Percentiles rank a stretch among this genome's conserved stretches.
phyloP scores from a whole-genome alignment of 1,284 basidiomycete species.

The Peniophora sp. region DNA sequence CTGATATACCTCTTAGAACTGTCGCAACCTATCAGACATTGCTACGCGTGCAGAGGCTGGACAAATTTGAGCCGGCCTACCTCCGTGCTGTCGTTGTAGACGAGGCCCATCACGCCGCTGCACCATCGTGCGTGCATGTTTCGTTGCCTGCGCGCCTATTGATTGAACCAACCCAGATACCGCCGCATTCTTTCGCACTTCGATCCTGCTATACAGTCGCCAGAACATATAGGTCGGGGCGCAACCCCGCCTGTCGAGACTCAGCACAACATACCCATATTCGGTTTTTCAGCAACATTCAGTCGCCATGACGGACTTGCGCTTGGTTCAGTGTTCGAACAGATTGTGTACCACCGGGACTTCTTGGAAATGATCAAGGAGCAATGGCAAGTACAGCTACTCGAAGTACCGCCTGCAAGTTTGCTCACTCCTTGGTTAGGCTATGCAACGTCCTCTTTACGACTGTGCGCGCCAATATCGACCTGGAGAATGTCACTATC shows the following conservation, averaged over 20 bases:
- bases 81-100: slow-evolving; percentile 87
- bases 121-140: slow-evolving; percentile 62
- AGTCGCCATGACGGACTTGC: slow-evolving; percentile 88
- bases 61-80: slow-evolving; percentile 69
- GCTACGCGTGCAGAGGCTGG: slow-evolving; percentile 54
- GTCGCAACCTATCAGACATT: slow-evolving; percentile 93
- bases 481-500: slow-evolving; percentile 61
- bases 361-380: slow-evolving; percentile 92
- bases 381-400: slow-evolving; percentile 61
- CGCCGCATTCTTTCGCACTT: slow-evolving; percentile 74
- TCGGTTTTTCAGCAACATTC: slow-evolving; percentile 96
- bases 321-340: slow-evolving; percentile 82
- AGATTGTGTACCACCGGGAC: slow-evolving; percentile 92
- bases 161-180: slow-evolving; percentile 42
- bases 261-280: slow-evolving; percentile 60
- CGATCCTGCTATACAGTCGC: slow-evolving; percentile 49
- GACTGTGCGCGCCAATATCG: slow-evolving; percentile 65
- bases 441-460: slow-evolving; percentile 82
- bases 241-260: slow-evolving; percentile 22
- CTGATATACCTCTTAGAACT: slow-evolving; percentile 53
- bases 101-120: slow-evolving; percentile 94
- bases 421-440: slow-evolving; percentile 35
- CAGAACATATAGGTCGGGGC: slow-evolving; percentile 25
- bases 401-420: too few species aligned
- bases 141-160: not conserved